Base-by-base conservation (phyloP, 2,329 filamentous ascomycete genomes). In the Verticillium longisporum region DNA sequence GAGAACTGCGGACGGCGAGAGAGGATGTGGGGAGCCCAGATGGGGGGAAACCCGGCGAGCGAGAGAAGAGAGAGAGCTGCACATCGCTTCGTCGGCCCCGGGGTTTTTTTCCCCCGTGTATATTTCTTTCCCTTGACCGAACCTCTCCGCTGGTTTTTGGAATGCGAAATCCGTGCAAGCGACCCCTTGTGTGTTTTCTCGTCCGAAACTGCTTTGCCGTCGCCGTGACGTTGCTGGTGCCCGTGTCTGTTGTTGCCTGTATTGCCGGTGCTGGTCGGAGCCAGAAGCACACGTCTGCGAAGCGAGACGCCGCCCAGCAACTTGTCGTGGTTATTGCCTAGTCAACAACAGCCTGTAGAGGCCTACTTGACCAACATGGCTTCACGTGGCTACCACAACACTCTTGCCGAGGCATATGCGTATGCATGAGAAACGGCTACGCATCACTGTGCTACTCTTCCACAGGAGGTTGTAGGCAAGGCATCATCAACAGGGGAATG, bases 281-380 rank as follows among this genome's bases (percentile, higher is more conserved):
- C 34, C 34, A 77, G 34, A 36, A 26, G 26, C 34, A 36, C 34
- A 36, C 3, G 34, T 36, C 34, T 36, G 34, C 34, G 5, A 26
- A 26, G 26, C 26, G 26, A 26, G 26, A 26, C 2, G 26, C 26
- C 4, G 26, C 26, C 26, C 4, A 26, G 26, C 26, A 26, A 26
- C 26, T 26, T 26, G 26, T 2, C 26, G 26, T 26, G 4, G 26
- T 99, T 26, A 26, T 26, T 26, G 26, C 26, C 26, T 26, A 4
- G 26, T 26, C 26, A 26, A 26, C 26, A 26, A 26, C 5, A 36
- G 2, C 34, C 5, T 13, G 5, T 9, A 6, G 34, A 36, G 34
- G 34, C 13, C 9, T 3, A 36, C 9, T 36, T 36, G 34, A 36
- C 34, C 5, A 13, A 26, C 26, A 26, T 26, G 26, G 26, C 26